Percentiles rank a stretch among this genome's conserved stretches.
Evolutionary conservation across 305 asterid genomes (phyloP).

Genomic region (Plantago coronopus): DNA sequence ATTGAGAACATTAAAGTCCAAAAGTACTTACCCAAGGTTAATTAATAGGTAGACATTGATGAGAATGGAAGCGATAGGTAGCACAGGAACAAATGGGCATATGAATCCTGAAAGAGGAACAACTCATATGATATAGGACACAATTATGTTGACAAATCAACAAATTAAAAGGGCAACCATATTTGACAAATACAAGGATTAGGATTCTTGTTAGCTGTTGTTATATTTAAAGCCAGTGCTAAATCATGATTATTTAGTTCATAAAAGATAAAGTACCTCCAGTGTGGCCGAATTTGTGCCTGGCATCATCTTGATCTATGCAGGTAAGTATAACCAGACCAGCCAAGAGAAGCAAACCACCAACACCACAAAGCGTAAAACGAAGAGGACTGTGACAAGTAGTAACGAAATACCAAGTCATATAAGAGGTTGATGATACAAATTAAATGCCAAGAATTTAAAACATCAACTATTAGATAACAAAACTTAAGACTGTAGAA

Average conservation of each 20-base stretch:
- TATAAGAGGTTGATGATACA: no score
- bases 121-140: slow-evolving; percentile 19
- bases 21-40: slow-evolving; percentile 77
- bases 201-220: neutral
- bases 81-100: slow-evolving; percentile 91
- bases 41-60: slow-evolving; percentile 85
- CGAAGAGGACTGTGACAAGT: slow-evolving; percentile 54
- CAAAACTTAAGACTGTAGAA: slow-evolving; percentile 4
- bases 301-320: slow-evolving; percentile 79
- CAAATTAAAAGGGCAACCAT: neutral
- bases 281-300: slow-evolving; percentile 74
- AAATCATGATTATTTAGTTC: neutral
- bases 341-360: slow-evolving; percentile 51
- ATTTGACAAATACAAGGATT: neutral
- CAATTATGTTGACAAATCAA: neutral
- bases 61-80: slow-evolving; percentile 82
- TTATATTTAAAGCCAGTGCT: neutral
- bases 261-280: slow-evolving; percentile 60
- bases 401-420: neutral
- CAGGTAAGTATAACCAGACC: slow-evolving; percentile 56
- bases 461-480: no score
- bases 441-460: no score
- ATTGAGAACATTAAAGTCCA: slow-evolving; percentile 7
- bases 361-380: slow-evolving; percentile 53
- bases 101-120: slow-evolving; percentile 63